phyloP scores from a whole-genome alignment of 2,329 filamentous ascomycete genomes.

The Penicillium sp. region DNA sequence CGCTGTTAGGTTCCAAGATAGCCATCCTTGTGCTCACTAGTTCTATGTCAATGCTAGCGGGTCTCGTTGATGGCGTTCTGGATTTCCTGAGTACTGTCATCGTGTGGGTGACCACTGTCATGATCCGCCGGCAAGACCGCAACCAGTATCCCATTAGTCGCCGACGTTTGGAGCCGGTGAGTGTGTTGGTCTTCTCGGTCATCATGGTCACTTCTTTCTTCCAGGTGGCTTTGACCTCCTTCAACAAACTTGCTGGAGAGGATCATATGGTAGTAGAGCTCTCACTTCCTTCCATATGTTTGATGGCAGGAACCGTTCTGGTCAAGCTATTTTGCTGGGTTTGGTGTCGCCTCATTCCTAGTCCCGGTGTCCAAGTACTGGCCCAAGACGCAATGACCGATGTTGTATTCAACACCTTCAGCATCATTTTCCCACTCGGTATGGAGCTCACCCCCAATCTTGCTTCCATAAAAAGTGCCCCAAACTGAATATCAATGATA shows the following conservation, averaged over 20 bases:
- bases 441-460: slow-evolving; percentile 3
- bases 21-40: slow-evolving; percentile 73
- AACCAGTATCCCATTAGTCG: slow-evolving; percentile 64
- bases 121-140: slow-evolving; percentile 59
- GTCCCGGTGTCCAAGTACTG: slow-evolving; percentile 80
- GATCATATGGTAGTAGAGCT: slow-evolving; percentile 69
- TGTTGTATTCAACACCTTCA: slow-evolving; percentile 87
- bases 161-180: slow-evolving; percentile 62
- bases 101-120: slow-evolving; percentile 59
- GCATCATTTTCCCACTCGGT: slow-evolving; percentile 77
- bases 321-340: slow-evolving; percentile 82
- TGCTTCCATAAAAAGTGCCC: not conserved
- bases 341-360: slow-evolving; percentile 82
- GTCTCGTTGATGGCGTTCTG: slow-evolving; percentile 66
- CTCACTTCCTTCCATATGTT: slow-evolving; percentile 67
- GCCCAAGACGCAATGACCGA: slow-evolving; percentile 69
- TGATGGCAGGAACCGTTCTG: slow-evolving; percentile 78
- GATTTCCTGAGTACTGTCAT: slow-evolving; percentile 64
- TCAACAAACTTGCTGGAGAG: slow-evolving; percentile 57
- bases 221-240: slow-evolving; percentile 60
- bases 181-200: slow-evolving; percentile 64
- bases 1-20: slow-evolving; percentile 73
- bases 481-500: not conserved
- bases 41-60: slow-evolving; percentile 63
- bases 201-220: slow-evolving; percentile 66